Evolutionary conservation across 2,329 filamentous ascomycete genomes (phyloP).

Genomic region (Cladosporium sp.): DNA sequence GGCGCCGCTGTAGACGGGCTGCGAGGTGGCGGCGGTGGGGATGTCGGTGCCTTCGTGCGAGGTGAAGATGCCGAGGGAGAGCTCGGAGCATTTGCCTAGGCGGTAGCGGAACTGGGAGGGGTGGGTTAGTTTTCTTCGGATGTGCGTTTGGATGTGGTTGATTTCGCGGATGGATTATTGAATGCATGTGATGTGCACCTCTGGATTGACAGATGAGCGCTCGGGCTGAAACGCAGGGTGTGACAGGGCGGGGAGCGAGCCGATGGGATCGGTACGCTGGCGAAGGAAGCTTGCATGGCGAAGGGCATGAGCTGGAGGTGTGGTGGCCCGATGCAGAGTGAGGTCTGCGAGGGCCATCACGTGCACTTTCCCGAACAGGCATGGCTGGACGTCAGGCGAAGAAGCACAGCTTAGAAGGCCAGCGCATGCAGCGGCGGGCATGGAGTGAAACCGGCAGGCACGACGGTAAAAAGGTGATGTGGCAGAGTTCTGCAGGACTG

Average conservation of each 20-base stretch:
- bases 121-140: too few species aligned
- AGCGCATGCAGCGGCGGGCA: constrained; percentile 22
- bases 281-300: neutral
- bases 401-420: constrained; percentile 11
- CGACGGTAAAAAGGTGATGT: neutral
- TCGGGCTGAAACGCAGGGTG: neutral
- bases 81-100: constrained; percentile 65
- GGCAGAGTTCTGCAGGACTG: neutral
- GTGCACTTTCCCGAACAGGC: constrained; percentile 4
- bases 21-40: constrained; percentile 50
- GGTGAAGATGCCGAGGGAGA: constrained; percentile 75
- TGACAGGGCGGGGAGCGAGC: neutral
- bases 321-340: neutral
- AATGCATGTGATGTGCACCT: neutral
- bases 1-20: constrained; percentile 54
- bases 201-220: neutral
- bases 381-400: neutral
- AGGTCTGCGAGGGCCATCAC: neutral
- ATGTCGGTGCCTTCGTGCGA: constrained; percentile 52
- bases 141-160: neutral
- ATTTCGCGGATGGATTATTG: neutral
- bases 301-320: neutral
- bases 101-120: constrained; percentile 64
- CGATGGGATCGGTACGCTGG: neutral
- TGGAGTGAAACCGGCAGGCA: too few species aligned